phyloP scores from a whole-genome alignment of 1,284 basidiomycete species.

The Volvariella volvacea region DNA sequence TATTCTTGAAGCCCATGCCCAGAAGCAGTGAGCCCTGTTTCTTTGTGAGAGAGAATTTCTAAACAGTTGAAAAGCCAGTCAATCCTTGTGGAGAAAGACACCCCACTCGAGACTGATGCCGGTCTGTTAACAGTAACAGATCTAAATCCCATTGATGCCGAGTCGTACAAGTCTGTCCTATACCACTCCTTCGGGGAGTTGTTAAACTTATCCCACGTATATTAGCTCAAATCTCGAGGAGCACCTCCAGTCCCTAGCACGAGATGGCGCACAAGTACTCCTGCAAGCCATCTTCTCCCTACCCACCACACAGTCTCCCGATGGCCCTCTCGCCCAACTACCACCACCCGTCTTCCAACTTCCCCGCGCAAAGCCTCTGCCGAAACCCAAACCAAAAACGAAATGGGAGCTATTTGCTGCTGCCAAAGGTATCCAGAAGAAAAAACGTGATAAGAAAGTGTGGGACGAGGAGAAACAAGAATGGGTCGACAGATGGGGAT shows the following conservation, averaged over 20 bases:
- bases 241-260: conserved; percentile 75
- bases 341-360: conserved; percentile 73
- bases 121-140: conserved; percentile 86
- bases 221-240: conserved; percentile 72
- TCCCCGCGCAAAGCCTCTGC: conserved; percentile 88
- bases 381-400: conserved; percentile 87
- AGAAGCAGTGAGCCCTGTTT: conserved; percentile 49
- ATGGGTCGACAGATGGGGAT: conserved; percentile 93
- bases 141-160: conserved; percentile 77
- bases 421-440: conserved; percentile 89
- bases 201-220: neutral
- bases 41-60: conserved; percentile 1
- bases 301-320: conserved; percentile 69
- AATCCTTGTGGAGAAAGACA: conserved; percentile 70
- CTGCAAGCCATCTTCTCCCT: conserved; percentile 78
- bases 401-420: conserved; percentile 98
- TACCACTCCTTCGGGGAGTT: neutral
- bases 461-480: conserved; percentile 96
- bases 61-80: conserved; percentile 44
- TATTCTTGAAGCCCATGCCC: conserved; percentile 62
- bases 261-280: conserved; percentile 84
- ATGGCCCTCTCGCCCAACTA: conserved; percentile 82
- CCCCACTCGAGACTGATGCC: conserved; percentile 76
- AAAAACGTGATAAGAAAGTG: conserved; percentile 72
- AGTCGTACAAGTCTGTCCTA: conserved; percentile 62